Evolutionary conservation across 2,329 filamentous ascomycete species (phyloP), one percentile per base, ranked within the genome.

Genomic region (Zarea fungicola): DNA sequence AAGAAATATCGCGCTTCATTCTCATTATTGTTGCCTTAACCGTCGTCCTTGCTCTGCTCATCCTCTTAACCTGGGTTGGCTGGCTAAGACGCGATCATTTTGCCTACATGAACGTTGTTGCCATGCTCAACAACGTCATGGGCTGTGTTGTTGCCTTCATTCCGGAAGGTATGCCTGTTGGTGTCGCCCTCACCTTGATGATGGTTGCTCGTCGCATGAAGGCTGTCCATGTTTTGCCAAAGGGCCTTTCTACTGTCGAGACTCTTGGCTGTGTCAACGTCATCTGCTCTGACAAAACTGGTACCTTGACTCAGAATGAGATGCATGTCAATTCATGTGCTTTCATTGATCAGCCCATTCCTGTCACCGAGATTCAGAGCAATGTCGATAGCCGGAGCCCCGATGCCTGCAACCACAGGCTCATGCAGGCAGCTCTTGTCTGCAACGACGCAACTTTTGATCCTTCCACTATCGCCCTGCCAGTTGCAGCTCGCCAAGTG

Each of bases 91-190:
- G 54, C 5, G 62, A 70, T 5, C 68, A 73, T 42, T 49, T 44
- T 3, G 54, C 29, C 0, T 73, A 63, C 60, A 69, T 74, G 61
- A 66, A 62, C 25, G 67, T 72, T 6, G 68, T 69, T 18, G 63
- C 62, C 0, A 72, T 73, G 65, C 59, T 74, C 1, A 69, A 71
- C 59, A 67, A 72, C n/a, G 67, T 70, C 45, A 72, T 74, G 65
- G 67, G 68, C 14, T 70, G 68, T 16, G 55, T 71, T 16, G 66
- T 70, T 3, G 67, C 66, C 2, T 69, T 67, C 40, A 67, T 70
- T 5, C 66, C 68, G 0, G 68, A 71, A 49, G 68, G 68, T 29
- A 65, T 71, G 59, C 67, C 68, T 1, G 64, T 69, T 5, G 66
- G 57, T 9, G 68, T 70, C 1, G 63, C 68, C 0, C 50, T 70